These are phyloP conservation scores for Zizania palustris DNA, from an alignment of 202 grass and related monocot species.

Conservation along the genomic window DNA sequence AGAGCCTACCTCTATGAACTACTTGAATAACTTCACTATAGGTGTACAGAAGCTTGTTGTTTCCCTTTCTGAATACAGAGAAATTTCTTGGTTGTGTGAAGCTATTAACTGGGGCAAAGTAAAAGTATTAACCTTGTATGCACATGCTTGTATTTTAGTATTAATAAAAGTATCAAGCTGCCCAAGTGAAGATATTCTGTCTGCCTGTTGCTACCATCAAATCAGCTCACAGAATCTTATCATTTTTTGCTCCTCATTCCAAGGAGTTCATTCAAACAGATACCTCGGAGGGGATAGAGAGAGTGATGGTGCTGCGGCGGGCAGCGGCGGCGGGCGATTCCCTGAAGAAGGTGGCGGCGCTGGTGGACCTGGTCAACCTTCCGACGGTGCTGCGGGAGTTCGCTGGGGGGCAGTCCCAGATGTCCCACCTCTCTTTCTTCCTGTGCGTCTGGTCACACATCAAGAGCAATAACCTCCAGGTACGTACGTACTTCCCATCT, in stretches of 20 bases:
- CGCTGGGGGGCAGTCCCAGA: slow-evolving; percentile 72
- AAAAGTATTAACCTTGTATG: slow-evolving; percentile 32
- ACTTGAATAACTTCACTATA: too few species aligned
- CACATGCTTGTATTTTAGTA: slow-evolving; percentile 43
- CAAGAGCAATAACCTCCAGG: slow-evolving; percentile 86
- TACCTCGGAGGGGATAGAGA: too few species aligned
- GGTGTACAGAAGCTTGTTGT: too few species aligned
- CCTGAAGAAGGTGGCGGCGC: slow-evolving; percentile 79
- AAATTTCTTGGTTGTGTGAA: neutral
- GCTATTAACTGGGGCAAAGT: neutral
- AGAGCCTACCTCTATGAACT: too few species aligned
- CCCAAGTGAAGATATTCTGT: slow-evolving; percentile 37
- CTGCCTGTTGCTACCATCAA: slow-evolving; percentile 47
- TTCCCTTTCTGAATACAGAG: too few species aligned
- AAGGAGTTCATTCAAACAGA: too few species aligned
- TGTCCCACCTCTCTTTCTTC: slow-evolving; percentile 90
- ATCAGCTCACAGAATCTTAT: slow-evolving; percentile 51
- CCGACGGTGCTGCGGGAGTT: slow-evolving; percentile 70
- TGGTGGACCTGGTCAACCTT: slow-evolving; percentile 85
- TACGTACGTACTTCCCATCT: slow-evolving; percentile 5
- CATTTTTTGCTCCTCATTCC: slow-evolving; percentile 1
- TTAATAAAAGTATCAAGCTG: slow-evolving; percentile 44
- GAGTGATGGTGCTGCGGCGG: slow-evolving; percentile 44
- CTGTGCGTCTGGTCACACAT: slow-evolving; percentile 82
- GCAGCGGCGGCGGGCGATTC: slow-evolving; percentile 43